These are phyloP conservation scores for Serendipita vermifera DNA, from an alignment of 768 basidiomycete genomes.

Conservation along the genomic window DNA sequence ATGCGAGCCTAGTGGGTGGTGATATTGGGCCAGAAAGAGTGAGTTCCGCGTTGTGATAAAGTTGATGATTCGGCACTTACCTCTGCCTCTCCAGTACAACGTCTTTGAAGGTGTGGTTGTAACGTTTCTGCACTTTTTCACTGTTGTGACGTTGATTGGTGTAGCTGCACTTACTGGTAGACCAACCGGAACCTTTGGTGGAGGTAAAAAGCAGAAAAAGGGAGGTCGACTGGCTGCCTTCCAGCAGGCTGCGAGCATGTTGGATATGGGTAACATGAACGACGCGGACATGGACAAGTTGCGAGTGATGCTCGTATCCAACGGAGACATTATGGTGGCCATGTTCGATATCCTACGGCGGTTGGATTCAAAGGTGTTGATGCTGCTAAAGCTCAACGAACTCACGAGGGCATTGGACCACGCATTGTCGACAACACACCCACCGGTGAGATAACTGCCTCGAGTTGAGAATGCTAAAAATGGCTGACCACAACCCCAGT, in stretches of 20 bases:
- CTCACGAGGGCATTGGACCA: constrained; percentile 70
- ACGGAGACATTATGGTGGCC: constrained; percentile 69
- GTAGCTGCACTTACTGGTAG: constrained; percentile 31
- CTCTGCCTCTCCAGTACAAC: constrained; percentile 8
- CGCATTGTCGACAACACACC: constrained; percentile 78
- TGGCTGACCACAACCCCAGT: constrained; percentile 28
- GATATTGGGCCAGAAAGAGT: constrained; percentile 83
- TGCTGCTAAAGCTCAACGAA: constrained; percentile 51
- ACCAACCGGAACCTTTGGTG: constrained; percentile 45
- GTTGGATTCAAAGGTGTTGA: constrained; percentile 61
- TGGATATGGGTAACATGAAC: constrained; percentile 42
- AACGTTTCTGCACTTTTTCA: constrained; percentile 19
- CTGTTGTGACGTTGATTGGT: not conserved
- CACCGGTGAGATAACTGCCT: constrained; percentile 36
- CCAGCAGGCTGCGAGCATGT: constrained; percentile 58
- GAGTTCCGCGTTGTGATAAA: constrained; percentile 20
- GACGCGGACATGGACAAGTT: constrained; percentile 71
- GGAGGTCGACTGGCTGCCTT: constrained; percentile 26
- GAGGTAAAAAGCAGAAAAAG: constrained; percentile 28
- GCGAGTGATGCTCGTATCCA: constrained; percentile 64
- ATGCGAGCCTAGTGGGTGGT: constrained; percentile 80
- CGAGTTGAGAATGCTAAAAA: not conserved
- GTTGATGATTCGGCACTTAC: constrained; percentile 4
- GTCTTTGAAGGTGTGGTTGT: not conserved
- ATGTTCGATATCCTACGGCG: constrained; percentile 80